Base-by-base conservation (phyloP, 371 early-diverging fungal genomes). In the Mucor sp. region DNA sequence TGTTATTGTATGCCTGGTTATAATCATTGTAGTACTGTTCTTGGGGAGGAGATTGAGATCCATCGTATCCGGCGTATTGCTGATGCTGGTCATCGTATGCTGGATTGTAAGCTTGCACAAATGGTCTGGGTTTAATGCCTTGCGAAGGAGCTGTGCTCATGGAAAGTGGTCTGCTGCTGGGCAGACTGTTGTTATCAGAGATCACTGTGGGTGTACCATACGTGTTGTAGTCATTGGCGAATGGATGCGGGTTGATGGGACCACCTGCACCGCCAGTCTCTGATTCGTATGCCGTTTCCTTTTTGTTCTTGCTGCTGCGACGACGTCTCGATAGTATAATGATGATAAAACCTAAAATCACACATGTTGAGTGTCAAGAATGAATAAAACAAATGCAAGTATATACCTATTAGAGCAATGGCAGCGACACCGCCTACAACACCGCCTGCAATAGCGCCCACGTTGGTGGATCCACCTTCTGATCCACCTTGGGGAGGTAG, bases 41-140 rank as follows among this genome's bases (percentile, higher is more conserved):
- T 19, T 66, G 59, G 15, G 48, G 35, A 14, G 35, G 60, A 3
- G 48, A 47, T 35, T 25, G 19, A 4, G 17, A 6, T 53, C 23
- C 35, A 48, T 48, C 48, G 30, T 43, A 41, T 3, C 23, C 58
- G 28, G 15, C 43, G 17, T 60, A 53, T 0, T 66, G 60, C 35
- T 66, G 48, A 41, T 30, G 28, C 17, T 19, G 41, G 21, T 64
- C 43, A 6, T 57, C 43, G 32, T 33, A 19, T 0, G 33, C 33
- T 27, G 72, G 68, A 28, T 72, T 57, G 27, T 72, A 72, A 4
- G 72, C 72, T n/a, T 65, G 68, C 0, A 72, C 66, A 68, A 72
- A 65, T 0, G 72, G 68, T 44, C 72, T 55, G 1, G 72, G 66
- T 11, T 70, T 65, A 1, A 58, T 53, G 4, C 39, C 64, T 15